A percentile compares a stretch with the other conserved stretches of the same genome.
These are phyloP conservation scores for Tolypocladium album DNA, from an alignment of 2,329 filamentous ascomycete genomes.

Conservation along the genomic window DNA sequence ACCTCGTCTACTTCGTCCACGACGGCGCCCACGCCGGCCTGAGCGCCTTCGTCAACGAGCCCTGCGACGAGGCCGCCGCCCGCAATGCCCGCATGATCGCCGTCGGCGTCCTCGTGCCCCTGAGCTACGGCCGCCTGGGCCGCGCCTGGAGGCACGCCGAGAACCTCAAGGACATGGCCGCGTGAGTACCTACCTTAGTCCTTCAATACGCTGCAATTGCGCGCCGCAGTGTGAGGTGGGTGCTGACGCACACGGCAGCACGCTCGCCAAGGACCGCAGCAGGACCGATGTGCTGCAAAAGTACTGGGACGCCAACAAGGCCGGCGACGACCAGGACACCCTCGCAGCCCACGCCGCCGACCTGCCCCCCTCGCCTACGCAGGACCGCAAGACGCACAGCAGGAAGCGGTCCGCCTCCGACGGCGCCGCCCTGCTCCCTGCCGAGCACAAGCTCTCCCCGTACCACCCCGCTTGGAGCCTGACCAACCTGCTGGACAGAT, in stretches of 20 bases:
- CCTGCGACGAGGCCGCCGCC: slow-evolving; percentile 63
- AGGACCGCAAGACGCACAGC: slow-evolving; percentile 30
- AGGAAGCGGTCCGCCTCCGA: slow-evolving; percentile 53
- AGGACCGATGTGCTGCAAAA: slow-evolving; percentile 56
- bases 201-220: too few relatives aligned
- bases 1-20: slow-evolving; percentile 92
- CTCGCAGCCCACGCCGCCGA: slow-evolving; percentile 13
- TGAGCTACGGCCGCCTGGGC: slow-evolving; percentile 77
- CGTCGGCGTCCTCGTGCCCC: slow-evolving; percentile 76
- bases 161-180: slow-evolving; percentile 61
- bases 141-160: slow-evolving; percentile 83
- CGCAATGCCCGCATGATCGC: slow-evolving; percentile 89
- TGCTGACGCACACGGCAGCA: slow-evolving; percentile 20
- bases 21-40: slow-evolving; percentile 69
- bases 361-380: slow-evolving; percentile 22
- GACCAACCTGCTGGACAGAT: slow-evolving; percentile 63
- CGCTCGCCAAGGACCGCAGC: slow-evolving; percentile 53
- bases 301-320: slow-evolving; percentile 60
- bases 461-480: slow-evolving; percentile 85
- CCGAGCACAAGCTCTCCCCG: slow-evolving; percentile 57
- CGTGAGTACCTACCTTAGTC: slow-evolving; percentile 31
- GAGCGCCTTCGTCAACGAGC: slow-evolving; percentile 81
- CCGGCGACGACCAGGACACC: slow-evolving; percentile 25
- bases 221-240: too few relatives aligned
- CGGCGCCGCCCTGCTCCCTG: slow-evolving; percentile 44